These are phyloP conservation scores for Barnettozyma californica DNA, from an alignment of 805 yeast genomes.

Conservation along the genomic window DNA sequence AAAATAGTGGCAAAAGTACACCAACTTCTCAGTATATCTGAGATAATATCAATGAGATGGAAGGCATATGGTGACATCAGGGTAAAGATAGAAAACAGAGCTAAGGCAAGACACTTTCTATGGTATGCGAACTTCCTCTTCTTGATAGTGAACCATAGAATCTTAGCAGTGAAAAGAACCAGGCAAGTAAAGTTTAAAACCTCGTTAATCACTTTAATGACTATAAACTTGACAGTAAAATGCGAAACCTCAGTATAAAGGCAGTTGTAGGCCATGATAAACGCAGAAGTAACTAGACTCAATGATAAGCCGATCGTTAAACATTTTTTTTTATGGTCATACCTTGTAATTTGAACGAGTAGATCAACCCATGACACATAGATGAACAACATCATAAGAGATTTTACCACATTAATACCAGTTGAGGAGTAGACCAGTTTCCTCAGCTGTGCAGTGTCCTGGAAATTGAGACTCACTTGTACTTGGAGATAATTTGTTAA, in stretches of 20 bases:
- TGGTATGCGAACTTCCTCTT: conserved; percentile 43
- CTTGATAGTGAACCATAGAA: conserved; percentile 34
- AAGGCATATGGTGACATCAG: conserved; percentile 34
- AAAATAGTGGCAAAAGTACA: conserved; percentile 42
- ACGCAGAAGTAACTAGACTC: conserved; percentile 26
- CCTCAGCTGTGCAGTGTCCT: conserved; percentile 43
- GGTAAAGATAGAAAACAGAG: conserved; percentile 37
- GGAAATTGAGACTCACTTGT: conserved; percentile 50
- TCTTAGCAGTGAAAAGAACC: conserved; percentile 27
- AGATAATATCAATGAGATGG: conserved; percentile 31
- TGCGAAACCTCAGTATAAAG: conserved; percentile 9
- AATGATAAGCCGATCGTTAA: conserved; percentile 29
- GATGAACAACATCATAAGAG: conserved; percentile 39
- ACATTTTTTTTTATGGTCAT: conserved; percentile 27
- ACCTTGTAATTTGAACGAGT: conserved; percentile 33
- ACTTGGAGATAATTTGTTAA: conserved; percentile 39
- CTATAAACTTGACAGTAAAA: neutral
- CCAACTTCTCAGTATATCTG: conserved; percentile 41
- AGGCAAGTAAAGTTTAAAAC: conserved; percentile 28
- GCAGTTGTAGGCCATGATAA: conserved; percentile 18
- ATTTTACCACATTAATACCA: conserved; percentile 34
- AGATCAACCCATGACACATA: conserved; percentile 55
- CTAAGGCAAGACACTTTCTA: conserved; percentile 41
- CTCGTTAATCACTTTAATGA: conserved; percentile 27
- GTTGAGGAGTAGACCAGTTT: conserved; percentile 32